A percentile compares a stretch with the other conserved stretches of the same genome.
These are phyloP conservation scores for Acanthamoeba sp. DNA, from an alignment of 208 protist species.

Conservation along the genomic window DNA sequence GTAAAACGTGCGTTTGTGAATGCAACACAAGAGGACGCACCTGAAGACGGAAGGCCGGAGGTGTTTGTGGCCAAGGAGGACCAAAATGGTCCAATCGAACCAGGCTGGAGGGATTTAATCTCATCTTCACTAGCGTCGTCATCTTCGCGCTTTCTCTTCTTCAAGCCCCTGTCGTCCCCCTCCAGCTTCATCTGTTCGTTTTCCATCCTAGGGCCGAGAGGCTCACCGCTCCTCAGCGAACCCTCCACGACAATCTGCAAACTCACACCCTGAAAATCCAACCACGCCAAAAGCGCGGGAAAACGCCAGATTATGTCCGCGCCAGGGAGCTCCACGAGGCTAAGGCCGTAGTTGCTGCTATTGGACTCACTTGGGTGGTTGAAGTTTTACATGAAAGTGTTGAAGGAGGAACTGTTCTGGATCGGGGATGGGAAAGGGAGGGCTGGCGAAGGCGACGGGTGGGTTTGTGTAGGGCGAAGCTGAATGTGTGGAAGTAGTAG, in stretches of 20 bases:
- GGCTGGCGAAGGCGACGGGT: constrained; percentile 13
- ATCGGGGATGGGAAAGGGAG: constrained; percentile 40
- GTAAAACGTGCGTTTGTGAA: too few relatives aligned
- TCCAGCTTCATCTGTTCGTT: neutral
- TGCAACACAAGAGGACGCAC: neutral
- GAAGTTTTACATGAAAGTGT: constrained; percentile 11
- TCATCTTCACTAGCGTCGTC: neutral
- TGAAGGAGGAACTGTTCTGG: constrained; percentile 46
- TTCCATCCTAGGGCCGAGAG: neutral
- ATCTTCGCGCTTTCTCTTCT: neutral
- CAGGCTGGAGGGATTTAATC: neutral
- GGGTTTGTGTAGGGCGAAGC: neutral
- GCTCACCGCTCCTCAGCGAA: neutral
- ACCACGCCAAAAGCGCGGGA: neutral
- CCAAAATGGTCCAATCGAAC: neutral
- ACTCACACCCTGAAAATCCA: neutral
- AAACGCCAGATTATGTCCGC: neutral
- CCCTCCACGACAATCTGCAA: neutral
- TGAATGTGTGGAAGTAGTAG: neutral
- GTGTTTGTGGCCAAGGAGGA: neutral
- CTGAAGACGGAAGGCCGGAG: neutral
- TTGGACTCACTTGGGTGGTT: neutral
- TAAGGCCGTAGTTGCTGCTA: neutral
- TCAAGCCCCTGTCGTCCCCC: neutral
- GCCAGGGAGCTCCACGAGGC: neutral